A percentile compares a stretch with the other conserved stretches of the same genome.
phyloP scores from a whole-genome alignment of 2,329 filamentous ascomycete genomes.

The Boeremia lycopersici region DNA sequence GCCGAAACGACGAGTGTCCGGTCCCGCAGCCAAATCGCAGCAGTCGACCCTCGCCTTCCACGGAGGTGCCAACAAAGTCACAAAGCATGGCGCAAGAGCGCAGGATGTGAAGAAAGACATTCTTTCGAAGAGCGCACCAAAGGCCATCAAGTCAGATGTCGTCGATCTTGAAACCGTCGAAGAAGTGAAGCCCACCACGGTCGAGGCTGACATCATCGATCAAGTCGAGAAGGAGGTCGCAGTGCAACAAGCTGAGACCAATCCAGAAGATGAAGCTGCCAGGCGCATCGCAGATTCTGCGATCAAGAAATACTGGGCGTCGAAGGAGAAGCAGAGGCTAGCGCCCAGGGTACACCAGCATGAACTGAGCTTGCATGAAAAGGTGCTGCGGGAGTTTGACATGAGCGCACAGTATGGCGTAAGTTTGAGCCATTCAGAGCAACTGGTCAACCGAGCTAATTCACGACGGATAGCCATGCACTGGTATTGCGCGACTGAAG shows the following conservation, averaged over 20 bases:
- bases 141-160: slow-evolving; percentile 34
- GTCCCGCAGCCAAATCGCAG: slow-evolving; percentile 55
- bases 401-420: slow-evolving; percentile 90
- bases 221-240: slow-evolving; percentile 45
- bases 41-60: slow-evolving; percentile 70
- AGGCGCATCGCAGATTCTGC: slow-evolving; percentile 69
- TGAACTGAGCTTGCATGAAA: slow-evolving; percentile 74
- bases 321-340: slow-evolving; percentile 70
- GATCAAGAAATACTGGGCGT: slow-evolving; percentile 78
- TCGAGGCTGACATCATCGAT: slow-evolving; percentile 48
- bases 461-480: slow-evolving; percentile 71
- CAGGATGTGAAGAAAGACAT: slow-evolving; percentile 48
- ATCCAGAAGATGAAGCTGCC: slow-evolving; percentile 61
- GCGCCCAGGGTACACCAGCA: slow-evolving; percentile 79
- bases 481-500: slow-evolving; percentile 79
- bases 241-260: slow-evolving; percentile 29
- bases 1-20: slow-evolving; percentile 51
- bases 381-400: slow-evolving; percentile 89
- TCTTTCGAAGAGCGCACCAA: slow-evolving; percentile 40
- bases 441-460: neutral
- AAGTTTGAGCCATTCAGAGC: slow-evolving; percentile 48
- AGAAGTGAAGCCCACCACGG: slow-evolving; percentile 43
- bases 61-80: slow-evolving; percentile 60
- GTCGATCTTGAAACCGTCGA: slow-evolving; percentile 29
- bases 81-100: slow-evolving; percentile 57